Base-by-base conservation (phyloP, 805 yeast species). In the Saccharomycopsis javanensis region DNA sequence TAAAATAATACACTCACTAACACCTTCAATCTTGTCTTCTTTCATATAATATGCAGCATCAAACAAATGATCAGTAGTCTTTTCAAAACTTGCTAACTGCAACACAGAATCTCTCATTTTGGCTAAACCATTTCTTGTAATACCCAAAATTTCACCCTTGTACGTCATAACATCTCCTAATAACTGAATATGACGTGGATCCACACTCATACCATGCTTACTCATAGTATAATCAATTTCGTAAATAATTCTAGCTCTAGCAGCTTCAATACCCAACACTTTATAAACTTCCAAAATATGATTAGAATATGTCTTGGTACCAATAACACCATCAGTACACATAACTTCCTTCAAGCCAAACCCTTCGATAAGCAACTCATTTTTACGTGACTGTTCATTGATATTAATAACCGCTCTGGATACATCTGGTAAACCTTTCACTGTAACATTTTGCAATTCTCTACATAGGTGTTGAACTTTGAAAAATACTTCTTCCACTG, bases 121-220 rank as follows among this genome's bases (percentile, higher is more conserved):
- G 66, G 97, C 92, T 64, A 94, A 77, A 64, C 99, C 99, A 67
- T 94, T 94, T 74, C 99, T 81, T 1, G 99, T 94, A 68, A 94
- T 94, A 71, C 99, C 99, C 64, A 95, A 78, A 11, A 94, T 96
- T 69, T 94, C 99, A 60, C 99, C 99, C 73, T 94, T 94, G 71
- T 88, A 94, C 0, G 98, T 89, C 99, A 94, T 94, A 53, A 94
- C 98, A 71, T 94, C 99, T 63, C 99, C 99, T 62, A 94, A 75
- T 51, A 94, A 76, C 74, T 94, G 98, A 69, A 95, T 91, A 71
- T 94, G 99, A 77, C 99, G 96, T 60, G 98, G 99, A 77, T 94
- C 99, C 53, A 94, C 97, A 70, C 96, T 88, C 99, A 94, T 94
- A 72, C 99, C 99, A 76, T 94, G 99, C 72, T 90, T 89, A 68